Conservation (phyloP, 306 rosid species). For the Trifolium subterraneum region DNA sequence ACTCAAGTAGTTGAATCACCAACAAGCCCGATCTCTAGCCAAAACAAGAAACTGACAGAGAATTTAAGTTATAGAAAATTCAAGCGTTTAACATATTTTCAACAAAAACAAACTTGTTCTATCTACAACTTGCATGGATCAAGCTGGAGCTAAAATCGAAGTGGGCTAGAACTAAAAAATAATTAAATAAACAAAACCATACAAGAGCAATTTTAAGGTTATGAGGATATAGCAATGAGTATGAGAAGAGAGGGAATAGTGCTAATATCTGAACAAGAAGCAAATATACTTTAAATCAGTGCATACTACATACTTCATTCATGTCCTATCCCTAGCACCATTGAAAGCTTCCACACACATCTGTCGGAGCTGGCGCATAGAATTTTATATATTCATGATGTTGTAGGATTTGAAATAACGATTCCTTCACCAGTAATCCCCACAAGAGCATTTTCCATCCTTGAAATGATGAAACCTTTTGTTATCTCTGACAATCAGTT, state of each 20-base stretch:
- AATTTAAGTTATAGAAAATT: too few relatives aligned
- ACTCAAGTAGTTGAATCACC: too few relatives aligned
- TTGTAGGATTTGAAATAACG: conserved; percentile 5
- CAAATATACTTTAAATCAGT: conserved; percentile 41
- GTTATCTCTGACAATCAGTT: conserved; percentile 78
- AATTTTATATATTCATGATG: conserved; percentile 29
- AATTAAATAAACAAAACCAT: conserved; percentile 2
- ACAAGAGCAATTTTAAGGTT: neutral
- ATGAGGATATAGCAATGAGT: conserved; percentile 2
- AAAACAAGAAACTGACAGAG: too few relatives aligned
- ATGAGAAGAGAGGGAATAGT: conserved; percentile 34
- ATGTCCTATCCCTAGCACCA: conserved; percentile 36
- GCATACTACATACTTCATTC: conserved; percentile 46
- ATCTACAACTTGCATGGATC: conserved; percentile 5
- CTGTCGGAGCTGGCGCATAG: conserved; percentile 10
- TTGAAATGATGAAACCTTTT: conserved; percentile 90
- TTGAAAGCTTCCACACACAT: conserved; percentile 30
- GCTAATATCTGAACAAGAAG: conserved; percentile 43
- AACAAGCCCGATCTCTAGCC: too few relatives aligned
- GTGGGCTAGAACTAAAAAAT: conserved; percentile 20
- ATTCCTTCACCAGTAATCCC: conserved; percentile 83
- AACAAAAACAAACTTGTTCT: neutral
- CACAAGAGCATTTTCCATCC: conserved; percentile 91
- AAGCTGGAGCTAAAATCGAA: neutral
- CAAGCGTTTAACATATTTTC: conserved; percentile 4